Evolutionary conservation across 768 basidiomycete genomes (phyloP), one percentile per base, ranked within the genome.

Genomic region (Coprinopsis cinerea): DNA sequence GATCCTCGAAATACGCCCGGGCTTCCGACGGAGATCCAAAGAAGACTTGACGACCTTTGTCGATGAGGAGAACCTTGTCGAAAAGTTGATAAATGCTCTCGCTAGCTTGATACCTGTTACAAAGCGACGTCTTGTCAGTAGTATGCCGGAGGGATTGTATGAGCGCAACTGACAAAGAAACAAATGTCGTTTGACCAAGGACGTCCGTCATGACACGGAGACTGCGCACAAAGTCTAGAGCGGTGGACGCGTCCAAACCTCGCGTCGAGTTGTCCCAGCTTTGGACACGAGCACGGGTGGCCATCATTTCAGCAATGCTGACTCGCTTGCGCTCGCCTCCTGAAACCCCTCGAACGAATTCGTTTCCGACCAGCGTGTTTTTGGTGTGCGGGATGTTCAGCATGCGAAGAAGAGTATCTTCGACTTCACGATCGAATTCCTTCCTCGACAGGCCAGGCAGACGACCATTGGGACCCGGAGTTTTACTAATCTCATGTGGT

Each of bases 221-320:
- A 35, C 82, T 82, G 65, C 81, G 88, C 49, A 78, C 80, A 57
- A 89, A 94, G 60, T 95, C 92, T 42, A 92, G 72, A 1, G 92
- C 92, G 5, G 92, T 94, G 2, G 88, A 89, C 0, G 91, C 88
- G 54, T 91, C 88, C 44, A 90, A 69, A 15, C 89, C 88, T 43
- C 85, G 73, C 2, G 89, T 92, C 0, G 84, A 83, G 64, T 87
- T 91, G 62, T 92, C 88, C 84, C 88, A 91, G 54, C 81, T 82
- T 56, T 90, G 83, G 5, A 91, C 77, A 28, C 83, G 82, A 10
- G 88, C 87, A 44, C 87, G 81, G 1, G 84, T 86, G 1, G 87
- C 77, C 79, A 90, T 83, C 78, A 88, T 90, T 66, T 93, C 91
- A 10, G 86, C 85, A 57, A 92, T 92, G 50, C 83, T 83, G 14